Conservation (phyloP, 1,139 yeast genomes). For the Scheffersomyces lignicola region DNA sequence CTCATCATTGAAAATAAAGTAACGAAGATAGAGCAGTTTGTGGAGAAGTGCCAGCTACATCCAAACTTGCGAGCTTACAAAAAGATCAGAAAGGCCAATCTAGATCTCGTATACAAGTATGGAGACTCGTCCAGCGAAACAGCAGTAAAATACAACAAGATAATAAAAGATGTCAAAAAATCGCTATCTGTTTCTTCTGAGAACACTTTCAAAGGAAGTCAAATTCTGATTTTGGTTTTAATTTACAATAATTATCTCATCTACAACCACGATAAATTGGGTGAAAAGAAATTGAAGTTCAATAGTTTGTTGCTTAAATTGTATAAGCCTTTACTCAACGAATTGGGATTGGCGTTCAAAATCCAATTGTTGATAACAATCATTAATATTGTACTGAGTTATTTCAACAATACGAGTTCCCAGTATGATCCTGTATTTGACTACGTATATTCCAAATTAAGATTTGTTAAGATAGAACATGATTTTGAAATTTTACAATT, state of each 20-base stretch:
- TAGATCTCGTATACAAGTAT: slow-evolving; percentile 32
- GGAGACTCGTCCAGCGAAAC: slow-evolving; percentile 36
- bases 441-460: slow-evolving; percentile 8
- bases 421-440: slow-evolving; percentile 3
- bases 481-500: slow-evolving; percentile 15
- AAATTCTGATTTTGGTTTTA: slow-evolving; percentile 16
- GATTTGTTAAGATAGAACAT: slow-evolving; percentile 5
- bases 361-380: slow-evolving; percentile 13
- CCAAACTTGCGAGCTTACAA: slow-evolving; percentile 29
- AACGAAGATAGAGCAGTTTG: slow-evolving; percentile 1
- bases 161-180: slow-evolving; percentile 23
- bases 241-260: slow-evolving; percentile 28
- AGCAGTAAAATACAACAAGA: slow-evolving; percentile 24
- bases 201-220: not conserved
- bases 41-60: slow-evolving; percentile 10
- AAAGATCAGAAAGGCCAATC: slow-evolving; percentile 47
- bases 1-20: slow-evolving; percentile 1
- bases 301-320: slow-evolving; percentile 29
- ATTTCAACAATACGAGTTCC: not conserved
- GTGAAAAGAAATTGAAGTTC: slow-evolving; percentile 23
- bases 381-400: slow-evolving; percentile 1
- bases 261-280: slow-evolving; percentile 23
- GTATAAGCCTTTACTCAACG: slow-evolving; percentile 34
- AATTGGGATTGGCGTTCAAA: slow-evolving; percentile 25
- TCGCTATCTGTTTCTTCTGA: slow-evolving; percentile 1